Conservation (phyloP, 768 basidiomycete genomes). For the Podaxis sp. region DNA sequence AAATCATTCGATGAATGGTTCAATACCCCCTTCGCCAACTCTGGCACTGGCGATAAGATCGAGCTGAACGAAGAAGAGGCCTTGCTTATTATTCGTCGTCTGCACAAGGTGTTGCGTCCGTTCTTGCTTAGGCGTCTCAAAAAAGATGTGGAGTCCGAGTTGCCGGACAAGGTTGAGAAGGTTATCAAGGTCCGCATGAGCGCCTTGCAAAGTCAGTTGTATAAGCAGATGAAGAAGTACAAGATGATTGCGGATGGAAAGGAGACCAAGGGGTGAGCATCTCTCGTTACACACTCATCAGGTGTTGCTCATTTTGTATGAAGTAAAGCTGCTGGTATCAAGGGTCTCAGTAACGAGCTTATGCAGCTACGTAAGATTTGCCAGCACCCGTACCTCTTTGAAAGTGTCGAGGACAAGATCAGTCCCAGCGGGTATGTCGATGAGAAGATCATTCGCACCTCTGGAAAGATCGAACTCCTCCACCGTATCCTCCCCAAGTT, state of each 20-base stretch:
- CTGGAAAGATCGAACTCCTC: constrained; percentile 93
- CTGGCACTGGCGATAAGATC: constrained; percentile 97
- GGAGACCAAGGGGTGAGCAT: constrained; percentile 68
- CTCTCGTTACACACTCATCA: constrained; percentile 1
- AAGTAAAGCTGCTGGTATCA: constrained; percentile 77
- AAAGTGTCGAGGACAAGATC: constrained; percentile 92
- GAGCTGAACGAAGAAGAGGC: constrained; percentile 99
- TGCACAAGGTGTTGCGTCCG: constrained; percentile 94
- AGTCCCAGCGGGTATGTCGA: constrained; percentile 81
- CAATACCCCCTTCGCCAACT: constrained; percentile 98
- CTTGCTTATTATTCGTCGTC: constrained; percentile 91
- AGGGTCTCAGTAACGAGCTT: constrained; percentile 89
- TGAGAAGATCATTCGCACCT: constrained; percentile 80
- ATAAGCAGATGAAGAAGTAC: constrained; percentile 97
- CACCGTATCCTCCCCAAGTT: constrained; percentile 93
- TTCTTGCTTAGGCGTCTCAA: constrained; percentile 92
- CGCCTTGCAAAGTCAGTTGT: constrained; percentile 86
- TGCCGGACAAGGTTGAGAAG: constrained; percentile 98
- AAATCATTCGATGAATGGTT: constrained; percentile 99
- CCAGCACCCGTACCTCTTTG: constrained; percentile 96
- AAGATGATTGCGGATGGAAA: constrained; percentile 93
- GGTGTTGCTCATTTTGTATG: constrained; percentile 10
- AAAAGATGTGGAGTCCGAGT: constrained; percentile 94
- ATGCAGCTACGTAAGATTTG: constrained; percentile 99
- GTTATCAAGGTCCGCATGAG: constrained; percentile 97